A percentile compares a stretch with the other conserved stretches of the same genome.
Conservation (phyloP, 192 early-diverging fungal genomes). For the Rhizophagus sp. region DNA sequence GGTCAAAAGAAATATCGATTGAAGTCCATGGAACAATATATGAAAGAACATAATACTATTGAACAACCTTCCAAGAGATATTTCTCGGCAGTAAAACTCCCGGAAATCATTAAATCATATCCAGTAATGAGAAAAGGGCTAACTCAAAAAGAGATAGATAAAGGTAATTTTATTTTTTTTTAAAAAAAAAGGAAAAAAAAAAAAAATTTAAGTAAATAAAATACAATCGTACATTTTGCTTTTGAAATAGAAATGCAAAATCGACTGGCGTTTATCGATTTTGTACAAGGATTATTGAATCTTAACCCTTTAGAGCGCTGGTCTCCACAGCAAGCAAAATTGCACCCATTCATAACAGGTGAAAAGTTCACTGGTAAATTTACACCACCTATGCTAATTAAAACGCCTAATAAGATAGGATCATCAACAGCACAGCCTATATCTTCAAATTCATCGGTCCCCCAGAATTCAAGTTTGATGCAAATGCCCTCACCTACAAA, state of each 20-base stretch:
- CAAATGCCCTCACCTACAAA: slow-evolving; percentile 25
- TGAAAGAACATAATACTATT: slow-evolving; percentile 72
- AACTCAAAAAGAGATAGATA: slow-evolving; percentile 67
- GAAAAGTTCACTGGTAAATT: slow-evolving; percentile 75
- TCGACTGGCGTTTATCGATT: slow-evolving; percentile 85
- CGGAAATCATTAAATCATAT: slow-evolving; percentile 86
- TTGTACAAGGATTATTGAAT: slow-evolving; percentile 85
- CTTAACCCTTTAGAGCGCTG: slow-evolving; percentile 92
- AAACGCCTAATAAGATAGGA: slow-evolving; percentile 12
- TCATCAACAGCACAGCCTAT: background rate
- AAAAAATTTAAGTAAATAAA: too few species aligned
- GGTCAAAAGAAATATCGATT: slow-evolving; percentile 63
- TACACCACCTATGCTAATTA: slow-evolving; percentile 50
- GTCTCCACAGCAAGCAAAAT: slow-evolving; percentile 91
- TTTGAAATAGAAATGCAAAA: slow-evolving; percentile 62
- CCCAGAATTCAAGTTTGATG: background rate
- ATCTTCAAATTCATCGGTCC: slow-evolving; percentile 4
- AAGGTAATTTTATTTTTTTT: slow-evolving; percentile 47
- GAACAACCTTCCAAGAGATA: slow-evolving; percentile 95
- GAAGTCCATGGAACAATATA: slow-evolving; percentile 81
- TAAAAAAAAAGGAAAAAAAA: too few species aligned
- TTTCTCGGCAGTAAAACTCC: slow-evolving; percentile 81
- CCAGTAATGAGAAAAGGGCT: slow-evolving; percentile 73
- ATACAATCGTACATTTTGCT: background rate
- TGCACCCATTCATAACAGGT: slow-evolving; percentile 96